These are phyloP conservation scores for Aspergillus sp. DNA, from an alignment of 2,329 filamentous ascomycete species.

Conservation along the genomic window DNA sequence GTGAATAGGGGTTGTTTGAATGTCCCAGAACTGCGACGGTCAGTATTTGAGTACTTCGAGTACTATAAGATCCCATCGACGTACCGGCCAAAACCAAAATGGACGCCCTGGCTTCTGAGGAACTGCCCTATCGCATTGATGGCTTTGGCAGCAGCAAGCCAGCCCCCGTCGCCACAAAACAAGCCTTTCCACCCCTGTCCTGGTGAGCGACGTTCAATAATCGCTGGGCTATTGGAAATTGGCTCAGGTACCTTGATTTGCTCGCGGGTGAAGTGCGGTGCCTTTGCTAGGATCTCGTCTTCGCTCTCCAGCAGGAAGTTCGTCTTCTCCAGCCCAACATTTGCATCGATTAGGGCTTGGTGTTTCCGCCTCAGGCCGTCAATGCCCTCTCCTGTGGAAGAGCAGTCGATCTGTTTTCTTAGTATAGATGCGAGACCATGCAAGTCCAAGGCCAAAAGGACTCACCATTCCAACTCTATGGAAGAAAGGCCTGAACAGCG, in stretches of 20 bases:
- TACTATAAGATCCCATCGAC: neutral
- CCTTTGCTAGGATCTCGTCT: neutral
- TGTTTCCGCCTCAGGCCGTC: conserved; percentile 24
- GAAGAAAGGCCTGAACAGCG: conserved; percentile 46
- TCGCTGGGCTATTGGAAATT: neutral
- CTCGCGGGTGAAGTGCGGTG: conserved; percentile 1
- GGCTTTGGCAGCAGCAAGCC: conserved; percentile 7
- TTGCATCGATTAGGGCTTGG: conserved; percentile 32
- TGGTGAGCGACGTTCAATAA: neutral
- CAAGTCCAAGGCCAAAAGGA: neutral
- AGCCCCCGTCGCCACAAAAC: conserved; percentile 6
- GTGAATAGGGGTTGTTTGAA: neutral
- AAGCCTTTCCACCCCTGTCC: conserved; percentile 6
- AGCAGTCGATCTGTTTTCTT: conserved; percentile 31
- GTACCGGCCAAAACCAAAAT: conserved; percentile 4
- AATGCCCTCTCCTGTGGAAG: conserved; percentile 28
- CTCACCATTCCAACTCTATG: conserved; percentile 46
- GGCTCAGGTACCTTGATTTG: neutral
- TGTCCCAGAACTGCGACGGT: neutral
- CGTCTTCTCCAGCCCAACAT: conserved; percentile 19
- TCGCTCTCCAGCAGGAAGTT: neutral
- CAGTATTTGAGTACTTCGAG: neutral
- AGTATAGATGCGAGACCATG: neutral
- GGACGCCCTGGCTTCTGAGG: neutral
- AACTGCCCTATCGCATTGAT: conserved; percentile 3